Base-by-base conservation (phyloP, 2,329 filamentous ascomycete species). In the Arthrobotrys iridis region DNA sequence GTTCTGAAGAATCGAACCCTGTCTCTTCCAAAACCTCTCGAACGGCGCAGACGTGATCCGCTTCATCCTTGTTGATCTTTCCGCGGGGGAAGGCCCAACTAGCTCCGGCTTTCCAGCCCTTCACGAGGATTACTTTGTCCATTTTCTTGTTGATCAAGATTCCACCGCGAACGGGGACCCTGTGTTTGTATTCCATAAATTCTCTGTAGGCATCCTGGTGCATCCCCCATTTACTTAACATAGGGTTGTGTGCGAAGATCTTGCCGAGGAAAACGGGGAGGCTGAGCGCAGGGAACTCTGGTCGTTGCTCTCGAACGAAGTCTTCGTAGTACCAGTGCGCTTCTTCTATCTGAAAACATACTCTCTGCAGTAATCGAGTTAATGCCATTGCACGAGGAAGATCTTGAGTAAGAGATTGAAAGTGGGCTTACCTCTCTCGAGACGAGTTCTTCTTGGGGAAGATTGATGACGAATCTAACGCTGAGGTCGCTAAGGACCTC, bases 261-360 rank as follows among this genome's bases (percentile, higher is more conserved):
- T 90, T 88, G 73, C 96, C 86, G 79, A 92, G 94, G 83, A 99
- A 99, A 59, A 87, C 89, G 78, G 92, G 90, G 33, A 99, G 87
- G 48, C 90, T 65, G 91, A 93, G 66, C 4, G 67, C 71, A 3
- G 95, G 95, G 8, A 99, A 86, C 40, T 87, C 87, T 60, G 93
- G 90, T 26, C 52, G 59, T 77, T 95, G 86, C 40, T 94, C 93
- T 52, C 95, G 92, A 82, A 99, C 93, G 82, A 99, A 99, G 83
- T 99, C 95, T 85, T 99, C 95, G 88, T 99, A 99, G 84, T 96
- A 99, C 95, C 95, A 99, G 89, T 99, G 96, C 80, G 95, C 95
- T 84, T 99, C 96, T 83, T 99, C 95, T 79, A 99, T 91, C 84
- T 98, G 93, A 82, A 99, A 99, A 84, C 94, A 98, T 83, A 99